Percentiles rank a stretch among this genome's conserved stretches.
Evolutionary conservation across 805 yeast genomes (phyloP).

Genomic region (Lipomyces spencermartinsiae): DNA sequence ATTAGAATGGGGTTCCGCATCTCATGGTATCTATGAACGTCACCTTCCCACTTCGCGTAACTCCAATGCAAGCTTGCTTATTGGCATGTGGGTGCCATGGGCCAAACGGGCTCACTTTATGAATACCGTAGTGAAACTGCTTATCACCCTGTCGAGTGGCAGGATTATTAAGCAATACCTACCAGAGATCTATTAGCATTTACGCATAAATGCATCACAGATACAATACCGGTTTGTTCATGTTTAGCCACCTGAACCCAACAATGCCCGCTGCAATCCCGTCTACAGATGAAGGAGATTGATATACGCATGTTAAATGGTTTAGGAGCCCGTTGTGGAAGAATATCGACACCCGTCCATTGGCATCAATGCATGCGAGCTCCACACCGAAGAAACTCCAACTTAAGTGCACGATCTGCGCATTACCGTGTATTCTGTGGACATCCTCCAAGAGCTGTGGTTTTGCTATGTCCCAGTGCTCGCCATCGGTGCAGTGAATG

Average conservation of each 20-base stretch:
- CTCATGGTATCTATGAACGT: neutral
- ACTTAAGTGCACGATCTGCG: conserved; percentile 50
- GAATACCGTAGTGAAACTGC: conserved; percentile 61
- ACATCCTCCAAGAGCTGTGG: conserved; percentile 51
- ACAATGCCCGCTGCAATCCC: conserved; percentile 45
- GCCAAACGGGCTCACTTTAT: conserved; percentile 65
- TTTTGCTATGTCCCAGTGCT: conserved; percentile 75
- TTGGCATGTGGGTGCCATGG: conserved; percentile 70
- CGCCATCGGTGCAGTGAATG: conserved; percentile 75
- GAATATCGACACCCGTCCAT: conserved; percentile 68
- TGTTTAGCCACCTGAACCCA: conserved; percentile 73
- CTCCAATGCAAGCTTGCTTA: conserved; percentile 72
- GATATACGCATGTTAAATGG: conserved; percentile 41
- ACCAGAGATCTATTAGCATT: conserved; percentile 33
- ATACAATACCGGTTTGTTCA: conserved; percentile 65
- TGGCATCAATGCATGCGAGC: conserved; percentile 75
- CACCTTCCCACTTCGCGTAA: conserved; percentile 64
- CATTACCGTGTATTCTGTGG: conserved; percentile 32
- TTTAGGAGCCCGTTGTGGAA: conserved; percentile 42
- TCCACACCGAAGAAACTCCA: conserved; percentile 87
- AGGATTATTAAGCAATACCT: conserved; percentile 30
- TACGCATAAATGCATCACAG: conserved; percentile 61
- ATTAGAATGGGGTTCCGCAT: neutral
- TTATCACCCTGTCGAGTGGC: conserved; percentile 34
- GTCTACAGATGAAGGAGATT: conserved; percentile 34